Base-by-base conservation (phyloP, 495 filamentous ascomycete genomes). In the Bacidia gigantensis region DNA sequence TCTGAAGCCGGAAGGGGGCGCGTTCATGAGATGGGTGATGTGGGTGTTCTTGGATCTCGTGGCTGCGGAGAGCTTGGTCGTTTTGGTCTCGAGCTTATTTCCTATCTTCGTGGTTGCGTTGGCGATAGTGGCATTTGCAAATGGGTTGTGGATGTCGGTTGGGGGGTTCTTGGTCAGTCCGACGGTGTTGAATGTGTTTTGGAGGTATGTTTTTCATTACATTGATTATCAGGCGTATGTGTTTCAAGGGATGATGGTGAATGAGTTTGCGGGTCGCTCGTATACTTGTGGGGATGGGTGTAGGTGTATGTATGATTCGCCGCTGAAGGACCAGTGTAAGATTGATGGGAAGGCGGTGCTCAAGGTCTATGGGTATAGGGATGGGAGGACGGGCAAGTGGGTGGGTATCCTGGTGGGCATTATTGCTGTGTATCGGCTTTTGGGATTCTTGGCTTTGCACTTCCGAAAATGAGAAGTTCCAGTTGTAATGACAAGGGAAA, bases 191-290 rank as follows among this genome's bases (percentile, higher is more conserved):
- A 92, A 92, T 61, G 76, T 78, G 10, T 92, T 92, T 54, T 92
- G 83, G 81, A 76, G 77, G 61, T 92, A 90, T 62, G 83, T 84
- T 1, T 88, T 89, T 57, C 79, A 85, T 56, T 89, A 84, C 60
- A 89, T 88, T 61, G 84, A 90, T 58, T 89, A 88, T 60, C 84
- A 87, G 52, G 72, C 77, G 18, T 90, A 87, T 57, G 86, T 89
- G 26, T 90, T 92, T 71, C 82, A 87, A 56, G 86, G 86, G 17
- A 89, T 92, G 86, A 87, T 92, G 84, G 77, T 89, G 20, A 90
- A 89, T 61, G 84, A 92, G 65, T 89, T 92, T 60, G 65, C 63
- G 0, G 35, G 77, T 12, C 65, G 84, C 1, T 72, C 56, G 10
- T 92, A 84, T 60, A 61, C 61, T 18, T 90, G 86, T 56, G 65